Percentiles rank a stretch among this genome's conserved stretches.
Conservation (phyloP, 1,139 yeast species). For the Pichia sp. region DNA sequence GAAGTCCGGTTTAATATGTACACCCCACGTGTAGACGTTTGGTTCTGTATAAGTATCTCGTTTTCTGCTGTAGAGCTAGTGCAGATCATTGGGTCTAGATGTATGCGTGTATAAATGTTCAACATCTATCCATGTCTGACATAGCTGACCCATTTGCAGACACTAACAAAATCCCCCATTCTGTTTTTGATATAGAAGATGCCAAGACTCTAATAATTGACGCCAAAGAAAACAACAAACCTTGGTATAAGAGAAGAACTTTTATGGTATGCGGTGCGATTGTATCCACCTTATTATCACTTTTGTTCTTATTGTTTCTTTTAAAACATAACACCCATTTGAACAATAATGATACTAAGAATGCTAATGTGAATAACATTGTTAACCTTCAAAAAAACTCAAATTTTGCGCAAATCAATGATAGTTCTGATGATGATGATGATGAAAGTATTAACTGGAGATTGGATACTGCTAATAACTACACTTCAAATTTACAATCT, state of each 20-base stretch:
- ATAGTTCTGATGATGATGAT: neutral
- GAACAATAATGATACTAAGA: too few relatives aligned
- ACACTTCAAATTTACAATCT: slow-evolving; percentile 11
- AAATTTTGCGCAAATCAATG: neutral
- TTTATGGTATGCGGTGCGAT: neutral
- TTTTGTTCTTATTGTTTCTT: neutral
- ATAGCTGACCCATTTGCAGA: neutral
- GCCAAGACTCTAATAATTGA: neutral
- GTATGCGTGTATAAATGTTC: too few relatives aligned
- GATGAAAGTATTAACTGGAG: slow-evolving; percentile 6
- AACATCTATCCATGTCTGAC: neutral
- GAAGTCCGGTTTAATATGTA: too few relatives aligned
- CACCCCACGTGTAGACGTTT: too few relatives aligned
- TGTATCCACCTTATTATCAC: neutral
- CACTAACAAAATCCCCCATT: neutral
- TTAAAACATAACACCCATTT: neutral
- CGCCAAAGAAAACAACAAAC: neutral
- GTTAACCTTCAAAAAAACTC: neutral
- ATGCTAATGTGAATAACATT: neutral
- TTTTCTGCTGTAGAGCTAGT: too few relatives aligned
- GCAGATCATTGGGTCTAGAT: too few relatives aligned
- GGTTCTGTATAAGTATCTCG: too few relatives aligned
- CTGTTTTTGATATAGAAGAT: neutral
- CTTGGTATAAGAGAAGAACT: neutral
- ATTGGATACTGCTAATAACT: slow-evolving; percentile 14